Conservation (phyloP, 1,139 yeast genomes). For the Debaryomyces singareniensis region DNA sequence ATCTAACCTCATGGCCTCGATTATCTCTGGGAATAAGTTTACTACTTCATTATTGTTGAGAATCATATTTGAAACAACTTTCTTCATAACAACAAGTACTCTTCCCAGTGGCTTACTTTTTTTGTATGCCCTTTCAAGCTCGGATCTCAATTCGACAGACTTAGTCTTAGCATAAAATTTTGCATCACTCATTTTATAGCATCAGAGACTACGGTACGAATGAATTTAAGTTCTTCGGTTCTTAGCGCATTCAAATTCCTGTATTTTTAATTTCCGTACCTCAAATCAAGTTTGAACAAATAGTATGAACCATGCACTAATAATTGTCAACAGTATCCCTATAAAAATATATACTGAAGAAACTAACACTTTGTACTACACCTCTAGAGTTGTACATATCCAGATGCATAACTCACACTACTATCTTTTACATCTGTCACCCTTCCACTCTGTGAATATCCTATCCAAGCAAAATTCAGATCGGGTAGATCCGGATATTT, state of each 20-base stretch:
- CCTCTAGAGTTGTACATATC: constrained; percentile 38
- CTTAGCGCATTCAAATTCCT: no score
- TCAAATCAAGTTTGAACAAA: no score
- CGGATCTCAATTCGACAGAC: constrained; percentile 52
- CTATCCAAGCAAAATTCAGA: constrained; percentile 58
- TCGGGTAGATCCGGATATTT: constrained; percentile 4
- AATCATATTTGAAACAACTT: constrained; percentile 77
- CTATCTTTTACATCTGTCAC: constrained; percentile 51
- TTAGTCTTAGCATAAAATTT: constrained; percentile 36
- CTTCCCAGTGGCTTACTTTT: constrained; percentile 42
- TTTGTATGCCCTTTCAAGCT: constrained; percentile 48
- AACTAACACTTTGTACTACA: background rate
- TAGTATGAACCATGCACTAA: no score
- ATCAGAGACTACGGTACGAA: no score
- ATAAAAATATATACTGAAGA: no score
- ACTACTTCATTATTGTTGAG: constrained; percentile 77
- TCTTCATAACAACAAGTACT: constrained; percentile 61
- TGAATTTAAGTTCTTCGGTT: no score
- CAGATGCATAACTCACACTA: constrained; percentile 89
- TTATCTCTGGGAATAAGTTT: constrained; percentile 58
- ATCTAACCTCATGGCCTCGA: constrained; percentile 51
- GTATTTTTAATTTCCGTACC: no score
- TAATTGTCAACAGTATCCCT: no score
- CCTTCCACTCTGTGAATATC: constrained; percentile 71
- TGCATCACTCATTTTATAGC: constrained; percentile 36